Evolutionary conservation across 306 rosid genomes (phyloP), one percentile per base, ranked within the genome.

Genomic region (Fragaria vesca): DNA sequence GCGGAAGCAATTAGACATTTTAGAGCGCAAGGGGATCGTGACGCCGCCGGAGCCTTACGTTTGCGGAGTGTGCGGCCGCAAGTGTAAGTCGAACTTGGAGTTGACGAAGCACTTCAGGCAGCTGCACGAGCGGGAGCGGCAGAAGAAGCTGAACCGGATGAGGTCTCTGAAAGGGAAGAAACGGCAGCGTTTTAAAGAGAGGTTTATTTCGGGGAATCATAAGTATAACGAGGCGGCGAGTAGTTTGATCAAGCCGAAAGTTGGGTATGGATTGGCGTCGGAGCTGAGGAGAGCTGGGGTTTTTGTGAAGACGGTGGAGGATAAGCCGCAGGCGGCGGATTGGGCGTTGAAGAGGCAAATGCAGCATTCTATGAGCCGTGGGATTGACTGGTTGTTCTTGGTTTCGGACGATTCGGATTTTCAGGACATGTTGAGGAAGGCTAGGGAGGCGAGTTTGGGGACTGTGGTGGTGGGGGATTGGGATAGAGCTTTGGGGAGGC

Each of bases 271-370:
- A 15, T 77, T 95, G 34, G 97, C 91, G 17, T 69, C 88, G 40
- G 96, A 95, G 82, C 78, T 92, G 78, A 86, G 97, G 78, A 90
- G 96, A 0, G 97, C 97, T 3, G 96, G 98, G 58, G 93, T 95
- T 21, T 91, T 83, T 55, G 97, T 95, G 70, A 95, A 89, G 87
- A 86, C 93, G 0, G 97, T 94, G 66, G 84, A 91, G 83, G 91
- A 91, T 83, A 95, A 95, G 79, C 93, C 93, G 0, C 95, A 89
- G 80, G 97, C 97, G 21, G 97, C 97, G 36, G 96, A 92, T 84
- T 95, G 92, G 96, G 94, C 91, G 0, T 26, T 95, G 87, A 91
- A 92, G 93, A 86, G 83, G 81, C 97, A 92, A 75, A 89, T 95
- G 90, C 91, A 88, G 76, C 97, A 92, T 34, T 92, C 97, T 0